phyloP scores from a whole-genome alignment of 192 early-diverging fungal species.

The Coemansia sp. region DNA sequence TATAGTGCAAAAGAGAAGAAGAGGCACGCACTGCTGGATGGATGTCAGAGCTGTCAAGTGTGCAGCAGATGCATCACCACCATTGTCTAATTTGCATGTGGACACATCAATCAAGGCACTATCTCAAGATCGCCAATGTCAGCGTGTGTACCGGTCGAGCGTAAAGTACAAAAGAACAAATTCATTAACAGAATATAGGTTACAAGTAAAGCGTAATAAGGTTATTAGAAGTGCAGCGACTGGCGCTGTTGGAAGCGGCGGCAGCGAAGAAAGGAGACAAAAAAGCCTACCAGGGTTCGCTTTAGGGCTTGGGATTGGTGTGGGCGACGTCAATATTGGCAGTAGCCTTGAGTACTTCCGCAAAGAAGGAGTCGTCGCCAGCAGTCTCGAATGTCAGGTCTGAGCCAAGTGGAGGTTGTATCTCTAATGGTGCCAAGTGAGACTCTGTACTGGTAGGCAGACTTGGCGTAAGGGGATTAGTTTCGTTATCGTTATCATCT shows the following conservation, averaged over 20 bases:
- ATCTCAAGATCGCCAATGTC: not conserved
- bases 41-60: not conserved
- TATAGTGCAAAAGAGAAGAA: not conserved
- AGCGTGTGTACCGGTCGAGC: no score
- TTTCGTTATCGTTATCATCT: not conserved
- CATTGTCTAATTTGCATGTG: not conserved
- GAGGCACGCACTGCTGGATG: not conserved
- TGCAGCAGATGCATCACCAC: not conserved
- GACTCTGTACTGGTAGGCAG: not conserved
- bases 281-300: not conserved
- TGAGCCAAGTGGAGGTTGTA: not conserved
- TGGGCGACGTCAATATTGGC: not conserved
- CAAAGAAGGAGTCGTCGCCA: conserved; percentile 24
- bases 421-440: not conserved
- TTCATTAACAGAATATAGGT: not conserved
- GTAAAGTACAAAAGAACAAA: not conserved
- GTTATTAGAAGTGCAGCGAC: not conserved
- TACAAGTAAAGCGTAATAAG: not conserved
- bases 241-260: not conserved
- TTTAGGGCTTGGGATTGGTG: conserved; percentile 3
- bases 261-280: not conserved
- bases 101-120: not conserved
- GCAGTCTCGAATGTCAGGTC: conserved; percentile 9
- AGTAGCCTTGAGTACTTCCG: conserved; percentile 18
- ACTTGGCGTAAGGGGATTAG: not conserved